These are phyloP conservation scores for Achlya hypogyna DNA, from an alignment of 352 stramenopile genomes.

Conservation along the genomic window DNA sequence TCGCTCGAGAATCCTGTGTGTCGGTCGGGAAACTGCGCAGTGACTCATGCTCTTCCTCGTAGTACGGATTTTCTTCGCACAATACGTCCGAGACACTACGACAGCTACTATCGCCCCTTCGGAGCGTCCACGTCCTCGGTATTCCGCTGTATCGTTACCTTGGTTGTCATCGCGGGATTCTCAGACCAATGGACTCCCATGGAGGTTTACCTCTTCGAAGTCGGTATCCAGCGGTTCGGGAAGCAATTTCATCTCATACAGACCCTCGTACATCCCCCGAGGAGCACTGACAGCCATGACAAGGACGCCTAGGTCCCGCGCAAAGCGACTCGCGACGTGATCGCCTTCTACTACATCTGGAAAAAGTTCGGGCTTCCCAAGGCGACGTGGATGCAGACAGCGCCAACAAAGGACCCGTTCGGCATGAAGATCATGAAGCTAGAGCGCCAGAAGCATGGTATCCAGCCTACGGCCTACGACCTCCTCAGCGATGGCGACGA, in stretches of 20 bases:
- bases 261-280: constrained; percentile 33
- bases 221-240: constrained; percentile 59
- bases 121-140: constrained; percentile 62
- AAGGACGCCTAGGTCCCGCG: constrained; percentile 33
- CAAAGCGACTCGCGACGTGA: constrained; percentile 55
- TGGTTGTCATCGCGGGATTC: neutral
- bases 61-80: constrained; percentile 60
- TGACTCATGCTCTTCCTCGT: neutral
- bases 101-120: constrained; percentile 54
- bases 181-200: constrained; percentile 67
- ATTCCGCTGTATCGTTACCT: neutral
- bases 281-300: neutral
- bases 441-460: constrained; percentile 11
- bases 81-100: constrained; percentile 63
- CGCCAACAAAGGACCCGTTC: constrained; percentile 4
- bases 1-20: neutral
- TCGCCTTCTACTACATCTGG: constrained; percentile 82
- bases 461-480: constrained; percentile 12
- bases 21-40: too few relatives aligned
- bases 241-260: constrained; percentile 74
- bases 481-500: constrained; percentile 16
- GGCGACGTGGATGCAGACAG: neutral
- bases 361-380: constrained; percentile 38
- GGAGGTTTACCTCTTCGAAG: constrained; percentile 71
- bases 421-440: constrained; percentile 19